These are phyloP conservation scores for Phlebiopsis gigantea DNA, from an alignment of 768 basidiomycete genomes.

Conservation along the genomic window DNA sequence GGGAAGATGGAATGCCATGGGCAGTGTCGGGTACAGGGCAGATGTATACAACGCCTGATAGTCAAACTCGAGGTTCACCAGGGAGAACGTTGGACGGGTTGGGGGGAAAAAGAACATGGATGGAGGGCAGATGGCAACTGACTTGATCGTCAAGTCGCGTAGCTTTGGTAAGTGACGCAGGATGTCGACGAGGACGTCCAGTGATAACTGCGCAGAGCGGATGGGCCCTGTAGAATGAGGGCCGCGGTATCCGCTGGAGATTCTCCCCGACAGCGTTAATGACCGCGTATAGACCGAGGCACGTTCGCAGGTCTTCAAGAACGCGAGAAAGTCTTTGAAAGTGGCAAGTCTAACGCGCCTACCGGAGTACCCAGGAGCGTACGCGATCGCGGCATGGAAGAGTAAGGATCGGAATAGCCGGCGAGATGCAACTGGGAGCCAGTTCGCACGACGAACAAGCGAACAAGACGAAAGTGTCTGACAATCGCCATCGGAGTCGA, in stretches of 20 bases:
- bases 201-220: not conserved
- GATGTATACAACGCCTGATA: not conserved
- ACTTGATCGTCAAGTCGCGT: not conserved
- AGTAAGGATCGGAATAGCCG: not conserved
- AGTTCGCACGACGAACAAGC: not conserved
- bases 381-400: not conserved
- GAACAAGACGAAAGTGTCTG: not conserved
- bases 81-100: not conserved
- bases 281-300: not conserved
- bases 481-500: not conserved
- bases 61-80: not conserved
- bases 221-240: not conserved
- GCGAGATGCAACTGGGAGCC: not conserved
- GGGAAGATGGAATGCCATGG: not conserved
- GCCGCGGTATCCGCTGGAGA: not conserved
- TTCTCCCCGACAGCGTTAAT: not conserved
- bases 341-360: not conserved
- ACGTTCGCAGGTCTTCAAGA: not conserved
- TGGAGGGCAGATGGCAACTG: not conserved
- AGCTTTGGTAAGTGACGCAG: not conserved
- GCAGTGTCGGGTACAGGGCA: not conserved
- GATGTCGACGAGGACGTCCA: not conserved
- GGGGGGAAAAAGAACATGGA: not conserved
- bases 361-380: not conserved
- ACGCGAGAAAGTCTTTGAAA: not conserved